A percentile compares a stretch with the other conserved stretches of the same genome.
phyloP scores from a whole-genome alignment of 2,329 filamentous ascomycete genomes.

The Cordyceps javanica region DNA sequence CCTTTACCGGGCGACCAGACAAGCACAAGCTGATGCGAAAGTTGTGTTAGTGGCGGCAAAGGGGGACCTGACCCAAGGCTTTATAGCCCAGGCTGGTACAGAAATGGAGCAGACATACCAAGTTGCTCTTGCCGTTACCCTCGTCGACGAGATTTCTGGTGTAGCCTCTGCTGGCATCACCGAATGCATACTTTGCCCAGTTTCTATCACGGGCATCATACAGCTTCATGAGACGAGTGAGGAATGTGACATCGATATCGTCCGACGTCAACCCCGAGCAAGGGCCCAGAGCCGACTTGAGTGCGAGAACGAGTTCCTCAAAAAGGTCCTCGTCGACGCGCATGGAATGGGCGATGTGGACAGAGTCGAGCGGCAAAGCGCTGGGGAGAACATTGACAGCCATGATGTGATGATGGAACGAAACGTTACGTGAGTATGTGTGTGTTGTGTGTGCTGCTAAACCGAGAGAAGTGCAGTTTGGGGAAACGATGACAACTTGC shows the following conservation, averaged over 20 bases:
- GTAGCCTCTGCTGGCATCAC: conserved; percentile 64
- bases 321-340: conserved; percentile 43
- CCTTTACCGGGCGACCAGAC: conserved; percentile 84
- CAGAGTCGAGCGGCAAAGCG: conserved; percentile 13
- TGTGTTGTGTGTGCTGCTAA: conserved; percentile 5
- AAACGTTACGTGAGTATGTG: not conserved
- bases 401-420: conserved; percentile 8
- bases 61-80: not conserved
- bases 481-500: not conserved
- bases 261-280: conserved; percentile 76
- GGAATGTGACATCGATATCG: conserved; percentile 68
- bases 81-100: not conserved
- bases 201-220: conserved; percentile 65
- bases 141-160: conserved; percentile 87
- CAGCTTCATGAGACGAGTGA: conserved; percentile 65
- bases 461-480: not conserved
- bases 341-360: conserved; percentile 3
- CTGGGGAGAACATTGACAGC: conserved; percentile 14
- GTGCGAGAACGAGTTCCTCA: conserved; percentile 62
- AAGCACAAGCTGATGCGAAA: conserved; percentile 60
- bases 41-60: conserved; percentile 3
- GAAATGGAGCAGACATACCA: conserved; percentile 41
- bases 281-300: conserved; percentile 70
- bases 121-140: conserved; percentile 73
- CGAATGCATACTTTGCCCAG: conserved; percentile 71